These are phyloP conservation scores for Corymbia calophylla DNA, from an alignment of 441 rosid species.

Conservation along the genomic window DNA sequence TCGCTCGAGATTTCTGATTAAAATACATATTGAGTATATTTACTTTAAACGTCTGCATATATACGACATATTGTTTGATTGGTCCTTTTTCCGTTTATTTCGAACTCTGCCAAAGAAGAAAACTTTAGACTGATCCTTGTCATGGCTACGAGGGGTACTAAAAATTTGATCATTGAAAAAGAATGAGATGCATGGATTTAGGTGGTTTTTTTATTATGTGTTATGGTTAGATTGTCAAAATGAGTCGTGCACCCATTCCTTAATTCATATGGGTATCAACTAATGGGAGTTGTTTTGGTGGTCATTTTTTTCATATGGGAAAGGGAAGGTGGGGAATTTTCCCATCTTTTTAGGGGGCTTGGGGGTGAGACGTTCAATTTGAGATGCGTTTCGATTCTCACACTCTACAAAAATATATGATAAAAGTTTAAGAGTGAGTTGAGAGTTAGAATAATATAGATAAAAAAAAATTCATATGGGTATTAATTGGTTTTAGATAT, in stretches of 20 bases:
- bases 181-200: not conserved
- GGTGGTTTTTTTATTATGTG: not conserved
- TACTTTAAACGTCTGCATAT: not conserved
- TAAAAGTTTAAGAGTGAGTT: no score
- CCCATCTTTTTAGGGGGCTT: no score
- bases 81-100: not conserved
- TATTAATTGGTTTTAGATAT: no score
- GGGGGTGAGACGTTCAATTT: no score
- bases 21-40: not conserved
- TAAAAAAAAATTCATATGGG: no score
- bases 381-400: no score
- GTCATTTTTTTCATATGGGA: no score
- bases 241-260: no score
- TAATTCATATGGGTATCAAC: fast-evolving
- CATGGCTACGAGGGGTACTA: not conserved
- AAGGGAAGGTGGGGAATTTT: no score
- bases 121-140: not conserved
- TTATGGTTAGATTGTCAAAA: not conserved
- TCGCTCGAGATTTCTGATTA: not conserved
- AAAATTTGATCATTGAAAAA: fast-evolving
- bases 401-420: no score
- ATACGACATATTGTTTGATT: not conserved
- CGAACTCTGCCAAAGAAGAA: not conserved
- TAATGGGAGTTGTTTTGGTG: no score
- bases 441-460: no score